These are phyloP conservation scores for Talaromyces stipitatus DNA, from an alignment of 495 filamentous ascomycete species.

Conservation along the genomic window DNA sequence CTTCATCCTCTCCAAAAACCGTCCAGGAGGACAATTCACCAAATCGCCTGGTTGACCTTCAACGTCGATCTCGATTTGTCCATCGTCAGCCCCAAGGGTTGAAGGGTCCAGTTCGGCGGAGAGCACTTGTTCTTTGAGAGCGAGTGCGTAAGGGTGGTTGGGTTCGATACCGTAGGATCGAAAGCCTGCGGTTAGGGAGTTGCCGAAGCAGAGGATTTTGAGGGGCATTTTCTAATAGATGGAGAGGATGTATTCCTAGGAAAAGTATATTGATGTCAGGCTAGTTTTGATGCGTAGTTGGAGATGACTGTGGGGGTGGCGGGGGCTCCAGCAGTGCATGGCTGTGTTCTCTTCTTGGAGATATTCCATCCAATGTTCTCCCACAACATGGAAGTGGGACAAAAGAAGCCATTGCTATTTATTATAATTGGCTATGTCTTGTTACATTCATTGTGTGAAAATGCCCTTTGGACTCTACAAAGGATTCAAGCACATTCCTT, in stretches of 20 bases:
- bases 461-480: too few relatives aligned
- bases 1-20: conserved; percentile 39
- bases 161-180: conserved; percentile 25
- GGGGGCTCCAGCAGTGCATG: too few relatives aligned
- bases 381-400: too few relatives aligned
- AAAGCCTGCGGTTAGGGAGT: conserved; percentile 55
- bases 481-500: too few relatives aligned
- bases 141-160: conserved; percentile 44
- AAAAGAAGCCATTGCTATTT: too few relatives aligned
- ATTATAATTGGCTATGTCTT: too few relatives aligned
- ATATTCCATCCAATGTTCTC: too few relatives aligned
- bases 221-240: neutral
- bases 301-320: too few relatives aligned
- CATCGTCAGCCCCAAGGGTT: neutral
- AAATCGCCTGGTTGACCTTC: conserved; percentile 46
- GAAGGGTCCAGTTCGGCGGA: neutral
- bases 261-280: neutral
- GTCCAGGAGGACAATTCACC: conserved; percentile 29
- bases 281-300: neutral
- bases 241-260: neutral
- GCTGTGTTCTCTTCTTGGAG: too few relatives aligned
- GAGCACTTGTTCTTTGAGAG: conserved; percentile 16
- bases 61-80: conserved; percentile 18
- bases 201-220: conserved; percentile 54
- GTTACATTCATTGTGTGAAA: too few relatives aligned